Base-by-base conservation (phyloP, 352 stramenopile species). In the Pythium brachiatum region DNA sequence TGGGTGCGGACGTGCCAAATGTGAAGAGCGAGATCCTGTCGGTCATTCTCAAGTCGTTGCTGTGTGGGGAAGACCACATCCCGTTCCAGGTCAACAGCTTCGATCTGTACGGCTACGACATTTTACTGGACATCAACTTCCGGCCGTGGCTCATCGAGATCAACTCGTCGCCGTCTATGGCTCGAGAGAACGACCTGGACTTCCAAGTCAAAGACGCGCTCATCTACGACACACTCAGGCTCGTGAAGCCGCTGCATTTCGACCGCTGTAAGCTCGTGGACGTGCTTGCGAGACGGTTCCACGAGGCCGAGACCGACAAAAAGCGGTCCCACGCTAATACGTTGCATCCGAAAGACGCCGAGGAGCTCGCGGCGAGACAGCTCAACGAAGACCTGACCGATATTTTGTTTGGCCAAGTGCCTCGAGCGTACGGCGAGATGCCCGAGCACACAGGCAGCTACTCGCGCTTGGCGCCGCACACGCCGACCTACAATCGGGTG, bases 71-170 rank as follows among this genome's bases (percentile, higher is more conserved):
- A 60, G 89, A 97, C 69, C 75, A 91, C 51, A 97, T 98, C 62
- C 86, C 85, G 32, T 86, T 89, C 57, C 90, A 73, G 60, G 85
- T 93, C 23, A 97, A 95, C 61, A 94, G 80, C 34, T 99, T 98
- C 65, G 95, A 99, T 66, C 57, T 99, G 27, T 96, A 96, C 55
- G 96, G 96, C 7, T 99, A 97, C 73, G 95, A 99, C 69, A 88
- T 99, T 25, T 75, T 99, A 18, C 68, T 99, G 26, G 95, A 99
- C 69, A 66, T 81, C 9, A 62, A 86, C 12, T 82, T 97, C 36
- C 88, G 87, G 8, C 92, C 92, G 32, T 98, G 94, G 93, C 82
- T 99, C 7, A 95, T 99, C 38, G 96, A 99, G 73, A 97, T 99
- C 57, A 99, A 99, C 68, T 89, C 90, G 48, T 97, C 87, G 56